Conservation (phyloP, 2,329 filamentous ascomycete genomes). For the Knoxdaviesia proteae region DNA sequence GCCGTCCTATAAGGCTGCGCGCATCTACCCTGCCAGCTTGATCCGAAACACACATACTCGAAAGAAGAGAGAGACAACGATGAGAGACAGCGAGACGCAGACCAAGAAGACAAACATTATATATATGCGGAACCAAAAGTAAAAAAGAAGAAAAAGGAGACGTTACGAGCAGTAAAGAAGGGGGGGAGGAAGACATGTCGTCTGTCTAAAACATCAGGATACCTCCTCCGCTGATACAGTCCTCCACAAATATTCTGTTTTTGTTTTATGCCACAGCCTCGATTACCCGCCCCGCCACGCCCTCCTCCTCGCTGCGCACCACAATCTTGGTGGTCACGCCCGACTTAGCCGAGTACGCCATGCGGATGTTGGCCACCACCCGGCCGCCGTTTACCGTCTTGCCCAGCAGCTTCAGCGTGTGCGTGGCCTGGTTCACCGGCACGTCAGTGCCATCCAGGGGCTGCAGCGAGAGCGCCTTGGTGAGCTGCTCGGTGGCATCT, state of each 20-base stretch:
- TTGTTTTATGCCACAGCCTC: conserved; percentile 53
- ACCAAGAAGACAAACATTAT: background rate
- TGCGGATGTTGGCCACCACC: conserved; percentile 70
- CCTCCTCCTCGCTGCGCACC: conserved; percentile 79
- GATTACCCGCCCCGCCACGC: conserved; percentile 66
- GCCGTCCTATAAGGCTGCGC: no score
- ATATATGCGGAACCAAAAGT: background rate
- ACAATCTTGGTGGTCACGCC: conserved; percentile 94
- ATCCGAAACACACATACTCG: no score
- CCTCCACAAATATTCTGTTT: background rate
- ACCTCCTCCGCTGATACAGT: no score
- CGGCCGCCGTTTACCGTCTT: conserved; percentile 84
- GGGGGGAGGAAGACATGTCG: no score
- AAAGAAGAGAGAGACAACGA: background rate
- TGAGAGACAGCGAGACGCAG: background rate
- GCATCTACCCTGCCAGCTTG: no score
- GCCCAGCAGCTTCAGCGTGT: conserved; percentile 87
- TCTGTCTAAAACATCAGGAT: no score
- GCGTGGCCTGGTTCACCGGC: conserved; percentile 68
- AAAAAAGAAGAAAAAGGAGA: background rate
- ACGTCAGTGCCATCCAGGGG: conserved; percentile 89
- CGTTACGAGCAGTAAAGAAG: no score
- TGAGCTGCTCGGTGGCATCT: conserved; percentile 86
- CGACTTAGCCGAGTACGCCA: conserved; percentile 83
- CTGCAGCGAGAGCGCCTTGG: conserved; percentile 72